A percentile compares a stretch with the other conserved stretches of the same genome.
Evolutionary conservation across 768 basidiomycete genomes (phyloP).

Genomic region (Macrocybe gigantea): DNA sequence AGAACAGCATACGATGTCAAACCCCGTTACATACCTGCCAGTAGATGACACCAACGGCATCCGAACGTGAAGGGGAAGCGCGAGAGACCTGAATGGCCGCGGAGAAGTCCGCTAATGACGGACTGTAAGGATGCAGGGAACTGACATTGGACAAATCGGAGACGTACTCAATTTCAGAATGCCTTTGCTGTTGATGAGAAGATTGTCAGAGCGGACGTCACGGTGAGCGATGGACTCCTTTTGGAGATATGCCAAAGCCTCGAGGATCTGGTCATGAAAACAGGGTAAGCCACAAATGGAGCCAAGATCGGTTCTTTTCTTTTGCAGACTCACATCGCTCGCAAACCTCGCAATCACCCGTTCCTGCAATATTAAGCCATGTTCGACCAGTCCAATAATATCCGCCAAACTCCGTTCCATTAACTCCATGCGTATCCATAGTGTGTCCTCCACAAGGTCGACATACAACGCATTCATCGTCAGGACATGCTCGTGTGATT

Average conservation of each 20-base stretch:
- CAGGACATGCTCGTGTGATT: slow-evolving; percentile 59
- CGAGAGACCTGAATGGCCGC: slow-evolving; percentile 57
- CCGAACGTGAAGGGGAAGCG: slow-evolving; percentile 45
- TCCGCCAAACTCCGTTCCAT: slow-evolving; percentile 88
- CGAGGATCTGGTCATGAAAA: slow-evolving; percentile 42
- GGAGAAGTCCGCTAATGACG: slow-evolving; percentile 67
- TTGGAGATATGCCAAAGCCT: slow-evolving; percentile 63
- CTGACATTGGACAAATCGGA: background rate
- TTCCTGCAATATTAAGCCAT: slow-evolving; percentile 64
- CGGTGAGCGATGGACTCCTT: slow-evolving; percentile 69
- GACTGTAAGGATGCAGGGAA: background rate
- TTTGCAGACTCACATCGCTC: slow-evolving; percentile 56
- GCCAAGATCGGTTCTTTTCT: slow-evolving; percentile 4
- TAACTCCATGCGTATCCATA: slow-evolving; percentile 88
- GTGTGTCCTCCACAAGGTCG: slow-evolving; percentile 53
- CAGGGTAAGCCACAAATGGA: slow-evolving; percentile 1
- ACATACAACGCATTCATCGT: slow-evolving; percentile 68
- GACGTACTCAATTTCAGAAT: slow-evolving; percentile 69
- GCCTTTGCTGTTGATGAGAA: slow-evolving; percentile 64
- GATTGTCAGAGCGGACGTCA: slow-evolving; percentile 80
- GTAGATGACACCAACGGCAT: slow-evolving; percentile 66
- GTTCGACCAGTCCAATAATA: slow-evolving; percentile 56
- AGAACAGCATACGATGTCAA: background rate
- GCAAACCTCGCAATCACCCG: slow-evolving; percentile 68
- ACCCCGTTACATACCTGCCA: slow-evolving; percentile 55